phyloP scores from a whole-genome alignment of 192 early-diverging fungal genomes.

The Geranomyces variabilis region DNA sequence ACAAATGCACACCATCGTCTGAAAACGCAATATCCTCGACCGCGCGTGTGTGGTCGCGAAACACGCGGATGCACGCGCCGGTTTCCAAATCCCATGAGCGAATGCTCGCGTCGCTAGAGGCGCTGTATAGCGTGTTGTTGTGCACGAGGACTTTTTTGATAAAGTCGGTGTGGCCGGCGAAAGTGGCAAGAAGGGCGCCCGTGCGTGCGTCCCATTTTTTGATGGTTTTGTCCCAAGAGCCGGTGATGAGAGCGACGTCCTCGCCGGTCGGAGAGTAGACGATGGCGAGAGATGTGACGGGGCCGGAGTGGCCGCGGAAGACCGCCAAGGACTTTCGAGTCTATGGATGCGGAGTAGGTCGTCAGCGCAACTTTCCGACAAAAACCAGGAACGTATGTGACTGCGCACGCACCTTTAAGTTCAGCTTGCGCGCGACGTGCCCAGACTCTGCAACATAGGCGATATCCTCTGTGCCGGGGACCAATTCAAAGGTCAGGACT shows the following conservation, averaged over 20 bases:
- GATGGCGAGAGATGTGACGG: conserved; percentile 55
- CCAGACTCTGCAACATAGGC: conserved; percentile 75
- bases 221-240: conserved; percentile 94
- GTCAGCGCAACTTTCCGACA: neutral
- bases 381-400: too few relatives aligned
- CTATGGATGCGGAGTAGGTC: conserved; percentile 29
- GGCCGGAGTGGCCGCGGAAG: conserved; percentile 59
- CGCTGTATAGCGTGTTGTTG: conserved; percentile 51
- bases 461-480: neutral
- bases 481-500: conserved; percentile 55
- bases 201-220: conserved; percentile 73
- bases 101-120: conserved; percentile 83
- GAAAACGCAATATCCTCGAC: conserved; percentile 57
- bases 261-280: conserved; percentile 25
- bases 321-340: conserved; percentile 36
- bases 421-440: conserved; percentile 66
- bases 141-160: conserved; percentile 72
- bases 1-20: conserved; percentile 49
- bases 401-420: conserved; percentile 56
- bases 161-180: conserved; percentile 85
- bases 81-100: conserved; percentile 72
- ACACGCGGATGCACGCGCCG: conserved; percentile 47
- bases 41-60: conserved; percentile 44
- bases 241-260: conserved; percentile 73
- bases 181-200: conserved; percentile 42